Percentiles rank a stretch among this genome's conserved stretches.
Evolutionary conservation across 164 flowering plant genomes (phyloP).

Genomic region (Stephania cephalantha): DNA sequence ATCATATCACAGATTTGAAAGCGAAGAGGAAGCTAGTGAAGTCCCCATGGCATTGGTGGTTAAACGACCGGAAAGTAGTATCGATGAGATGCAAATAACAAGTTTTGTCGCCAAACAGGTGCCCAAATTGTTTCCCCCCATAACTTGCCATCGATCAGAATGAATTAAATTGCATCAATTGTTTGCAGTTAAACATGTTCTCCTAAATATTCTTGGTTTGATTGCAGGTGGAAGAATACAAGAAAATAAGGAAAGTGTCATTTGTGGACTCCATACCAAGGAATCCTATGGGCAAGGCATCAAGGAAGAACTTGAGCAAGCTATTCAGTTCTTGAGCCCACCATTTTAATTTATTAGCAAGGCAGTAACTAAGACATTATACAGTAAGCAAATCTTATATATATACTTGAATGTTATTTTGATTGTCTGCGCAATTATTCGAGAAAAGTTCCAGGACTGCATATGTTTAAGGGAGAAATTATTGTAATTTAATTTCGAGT

Average conservation of each 20-base stretch:
- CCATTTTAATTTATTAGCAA: background rate
- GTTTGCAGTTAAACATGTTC: background rate
- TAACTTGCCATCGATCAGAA: background rate
- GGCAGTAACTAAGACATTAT: background rate
- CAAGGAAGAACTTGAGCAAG: conserved; percentile 20
- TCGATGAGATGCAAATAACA: conserved; percentile 19
- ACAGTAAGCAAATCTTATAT: background rate
- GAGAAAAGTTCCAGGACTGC: no score
- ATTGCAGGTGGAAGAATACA: conserved; percentile 49
- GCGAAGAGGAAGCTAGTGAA: no score
- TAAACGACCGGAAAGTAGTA: conserved; percentile 3
- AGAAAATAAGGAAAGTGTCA: conserved; percentile 43
- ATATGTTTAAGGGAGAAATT: no score
- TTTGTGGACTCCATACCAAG: conserved; percentile 17
- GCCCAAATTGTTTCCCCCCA: no score
- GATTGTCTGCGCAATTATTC: background rate
- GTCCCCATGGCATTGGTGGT: conserved; percentile 28
- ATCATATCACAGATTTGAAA: no score
- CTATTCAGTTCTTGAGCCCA: background rate
- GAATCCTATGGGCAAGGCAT: background rate
- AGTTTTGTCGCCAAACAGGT: conserved; percentile 23
- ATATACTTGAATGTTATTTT: background rate
- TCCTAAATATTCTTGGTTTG: no score
- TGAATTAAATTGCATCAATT: background rate
- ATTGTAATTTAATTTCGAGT: no score